phyloP scores from a whole-genome alignment of 106 monocot species.

The Acanthochlamys bracteata region DNA sequence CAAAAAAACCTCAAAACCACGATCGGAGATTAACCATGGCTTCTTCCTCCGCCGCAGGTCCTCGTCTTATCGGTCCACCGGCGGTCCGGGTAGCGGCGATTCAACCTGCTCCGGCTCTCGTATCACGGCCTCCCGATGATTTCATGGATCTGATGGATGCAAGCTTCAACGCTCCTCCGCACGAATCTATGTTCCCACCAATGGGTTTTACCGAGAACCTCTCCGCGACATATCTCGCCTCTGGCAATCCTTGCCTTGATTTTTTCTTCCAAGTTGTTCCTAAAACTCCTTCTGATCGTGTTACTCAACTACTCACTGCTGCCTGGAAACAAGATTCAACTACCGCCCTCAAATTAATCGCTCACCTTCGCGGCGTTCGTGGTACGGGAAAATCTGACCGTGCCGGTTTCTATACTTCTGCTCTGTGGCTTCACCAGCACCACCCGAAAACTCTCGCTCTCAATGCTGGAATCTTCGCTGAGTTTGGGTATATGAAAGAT shows the following conservation, averaged over 20 bases:
- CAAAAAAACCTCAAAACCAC: not conserved
- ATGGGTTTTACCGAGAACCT: conserved; percentile 44
- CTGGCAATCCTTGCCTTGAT: conserved; percentile 51
- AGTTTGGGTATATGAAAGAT: conserved; percentile 49
- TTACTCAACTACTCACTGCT: conserved; percentile 11
- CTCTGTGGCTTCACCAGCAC: conserved; percentile 37
- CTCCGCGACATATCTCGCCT: conserved; percentile 36
- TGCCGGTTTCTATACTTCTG: conserved; percentile 36
- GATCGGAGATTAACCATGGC: not conserved
- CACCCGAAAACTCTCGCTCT: conserved; percentile 50
- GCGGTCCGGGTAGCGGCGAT: conserved; percentile 7
- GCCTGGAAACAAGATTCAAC: conserved; percentile 29
- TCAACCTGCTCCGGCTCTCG: not conserved
- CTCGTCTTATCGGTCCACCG: conserved; percentile 38
- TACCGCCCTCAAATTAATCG: conserved; percentile 36
- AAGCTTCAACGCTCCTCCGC: conserved; percentile 10
- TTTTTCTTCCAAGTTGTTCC: conserved; percentile 42
- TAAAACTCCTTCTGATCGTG: conserved; percentile 9
- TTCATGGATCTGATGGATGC: conserved; percentile 28
- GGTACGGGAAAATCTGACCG: conserved; percentile 36
- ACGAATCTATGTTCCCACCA: not conserved
- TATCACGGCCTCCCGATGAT: conserved; percentile 1
- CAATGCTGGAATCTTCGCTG: conserved; percentile 21
- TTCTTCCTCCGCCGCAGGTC: no score
- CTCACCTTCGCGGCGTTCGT: conserved; percentile 36